Percentiles rank a stretch among this genome's conserved stretches.
These are phyloP conservation scores for Magnusiomyces ingens DNA, from an alignment of 1,139 yeast species.

Conservation along the genomic window DNA sequence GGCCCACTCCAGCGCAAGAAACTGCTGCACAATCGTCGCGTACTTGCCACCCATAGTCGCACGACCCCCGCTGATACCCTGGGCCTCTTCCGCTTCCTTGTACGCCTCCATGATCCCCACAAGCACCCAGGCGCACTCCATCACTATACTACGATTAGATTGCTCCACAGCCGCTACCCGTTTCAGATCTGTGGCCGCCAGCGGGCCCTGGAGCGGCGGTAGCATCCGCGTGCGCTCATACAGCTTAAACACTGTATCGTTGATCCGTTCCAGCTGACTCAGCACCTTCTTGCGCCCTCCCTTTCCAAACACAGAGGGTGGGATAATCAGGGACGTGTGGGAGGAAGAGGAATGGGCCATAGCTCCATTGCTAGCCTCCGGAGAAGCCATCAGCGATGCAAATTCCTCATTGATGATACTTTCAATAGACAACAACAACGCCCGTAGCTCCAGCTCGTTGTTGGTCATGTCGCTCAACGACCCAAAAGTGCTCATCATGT, in stretches of 20 bases:
- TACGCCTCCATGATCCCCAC: conserved; percentile 6
- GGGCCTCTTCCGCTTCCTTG: neutral
- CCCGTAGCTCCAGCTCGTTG: conserved; percentile 8
- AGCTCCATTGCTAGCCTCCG: neutral
- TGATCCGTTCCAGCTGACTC: conserved; percentile 3
- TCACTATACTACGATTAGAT: conserved; percentile 8
- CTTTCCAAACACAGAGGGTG: neutral
- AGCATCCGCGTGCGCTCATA: conserved; percentile 8
- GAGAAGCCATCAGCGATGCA: conserved; percentile 3
- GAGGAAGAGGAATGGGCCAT: neutral
- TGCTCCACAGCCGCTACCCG: conserved; percentile 13
- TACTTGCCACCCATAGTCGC: conserved; percentile 4
- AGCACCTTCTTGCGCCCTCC: neutral
- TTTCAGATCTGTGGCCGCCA: conserved; percentile 7
- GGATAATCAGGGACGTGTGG: neutral
- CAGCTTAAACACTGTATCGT: conserved; percentile 8
- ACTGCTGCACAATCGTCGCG: conserved; percentile 5
- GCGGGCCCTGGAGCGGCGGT: conserved; percentile 4
- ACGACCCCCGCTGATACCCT: neutral
- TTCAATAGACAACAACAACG: conserved; percentile 11
- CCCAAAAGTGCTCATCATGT: neutral
- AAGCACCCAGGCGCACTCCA: conserved; percentile 14
- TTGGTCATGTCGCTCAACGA: neutral
- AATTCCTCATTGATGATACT: conserved; percentile 13
- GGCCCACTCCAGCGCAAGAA: conserved; percentile 12